Evolutionary conservation across 768 basidiomycete genomes (phyloP), one percentile per base, ranked within the genome.

Genomic region (Pluteus cervinus): DNA sequence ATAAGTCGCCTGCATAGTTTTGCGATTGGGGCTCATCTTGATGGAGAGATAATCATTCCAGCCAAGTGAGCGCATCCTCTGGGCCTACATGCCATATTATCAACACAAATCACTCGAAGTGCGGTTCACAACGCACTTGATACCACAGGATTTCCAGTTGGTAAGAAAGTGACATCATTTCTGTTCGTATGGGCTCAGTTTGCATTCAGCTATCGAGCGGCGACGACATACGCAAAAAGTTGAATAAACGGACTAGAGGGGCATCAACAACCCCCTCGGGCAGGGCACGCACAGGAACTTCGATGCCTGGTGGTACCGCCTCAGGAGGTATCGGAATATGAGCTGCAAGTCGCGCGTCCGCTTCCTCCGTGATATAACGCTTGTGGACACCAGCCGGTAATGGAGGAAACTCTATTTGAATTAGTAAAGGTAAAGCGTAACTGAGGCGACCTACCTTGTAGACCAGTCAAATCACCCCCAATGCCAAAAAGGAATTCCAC

Each of bases 141-240:
- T 80, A 85, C 72, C 79, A 81, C 33, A 97, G 58, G 44, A 91
- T 85, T 58, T 92, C 93, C 11, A 97, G 70, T 51, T 94, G 92
- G 58, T 96, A 96, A 2, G 87, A 83, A 41, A 96, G 59, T 1
- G 89, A 87, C 76, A 92, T 86, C 69, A 88, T 84, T 55, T 92
- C 90, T 93, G 33, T 17, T 17, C 33, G 33, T 38, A 18, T 7
- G 21, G 35, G 33, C 40, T 42, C 26, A 14, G 24, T 20, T 40
- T 18, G 23, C 40, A 22, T 22, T 29, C 15, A 11, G 18, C 16
- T 15, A 28, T 11, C 30, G 26, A 11, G 22, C 28, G 22, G 43
- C 24, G 35, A 11, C 33, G 4, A 50, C 89, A 52, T 56, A 94
- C 92, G 90, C 24, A 97, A 67, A 47, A 94, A 87, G 49, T 93